A percentile compares a stretch with the other conserved stretches of the same genome.
These are phyloP conservation scores for Ceratocystis smalleyi DNA, from an alignment of 2,329 filamentous ascomycete species.

Conservation along the genomic window DNA sequence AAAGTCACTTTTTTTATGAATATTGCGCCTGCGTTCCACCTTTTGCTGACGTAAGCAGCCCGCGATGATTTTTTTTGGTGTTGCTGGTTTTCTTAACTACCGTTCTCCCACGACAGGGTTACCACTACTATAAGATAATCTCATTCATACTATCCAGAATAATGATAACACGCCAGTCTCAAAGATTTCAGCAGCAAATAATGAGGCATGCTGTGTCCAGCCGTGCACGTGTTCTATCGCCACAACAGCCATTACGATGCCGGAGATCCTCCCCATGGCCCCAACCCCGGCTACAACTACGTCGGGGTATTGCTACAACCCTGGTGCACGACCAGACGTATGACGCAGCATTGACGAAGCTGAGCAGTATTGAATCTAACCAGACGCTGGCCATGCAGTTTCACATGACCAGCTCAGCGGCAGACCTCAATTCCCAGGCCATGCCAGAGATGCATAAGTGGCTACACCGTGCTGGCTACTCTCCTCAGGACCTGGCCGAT, in stretches of 20 bases:
- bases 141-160: neutral
- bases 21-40: neutral
- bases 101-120: neutral
- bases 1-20: neutral
- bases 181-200: neutral
- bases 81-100: neutral
- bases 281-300: neutral
- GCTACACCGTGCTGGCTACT: constrained; percentile 60
- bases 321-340: constrained; percentile 27
- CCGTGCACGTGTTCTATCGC: neutral
- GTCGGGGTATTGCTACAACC: neutral
- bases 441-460: constrained; percentile 72
- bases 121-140: neutral
- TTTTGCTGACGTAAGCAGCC: constrained; percentile 13
- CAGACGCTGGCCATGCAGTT: constrained; percentile 45
- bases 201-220: neutral
- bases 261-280: neutral
- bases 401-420: constrained; percentile 21
- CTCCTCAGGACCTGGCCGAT: constrained; percentile 30
- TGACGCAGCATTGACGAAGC: constrained; percentile 53
- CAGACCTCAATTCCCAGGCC: constrained; percentile 49
- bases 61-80: constrained; percentile 11
- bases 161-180: neutral
- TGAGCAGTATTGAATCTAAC: constrained; percentile 69
- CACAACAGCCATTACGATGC: neutral